Conservation (phyloP, 768 basidiomycete genomes). For the Phallus indusiatus region DNA sequence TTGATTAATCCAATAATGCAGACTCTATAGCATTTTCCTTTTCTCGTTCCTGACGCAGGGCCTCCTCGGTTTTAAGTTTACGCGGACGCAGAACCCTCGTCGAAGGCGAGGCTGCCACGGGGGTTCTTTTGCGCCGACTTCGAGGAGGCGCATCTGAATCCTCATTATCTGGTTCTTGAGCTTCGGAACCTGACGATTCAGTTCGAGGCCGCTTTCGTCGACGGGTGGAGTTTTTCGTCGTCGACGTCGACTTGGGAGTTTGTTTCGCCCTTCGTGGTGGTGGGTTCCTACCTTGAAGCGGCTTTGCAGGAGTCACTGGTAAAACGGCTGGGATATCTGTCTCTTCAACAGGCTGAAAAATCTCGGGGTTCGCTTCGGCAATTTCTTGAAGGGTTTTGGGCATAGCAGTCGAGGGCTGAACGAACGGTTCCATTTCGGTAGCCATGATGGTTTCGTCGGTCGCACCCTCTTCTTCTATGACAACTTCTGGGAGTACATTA, state of each 20-base stretch:
- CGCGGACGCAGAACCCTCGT: constrained; percentile 54
- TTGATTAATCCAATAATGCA: constrained; percentile 33
- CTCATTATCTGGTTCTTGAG: background rate
- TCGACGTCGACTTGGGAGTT: constrained; percentile 8
- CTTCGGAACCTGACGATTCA: background rate
- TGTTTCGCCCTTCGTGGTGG: constrained; percentile 1
- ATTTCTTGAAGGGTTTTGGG: constrained; percentile 61
- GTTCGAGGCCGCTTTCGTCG: constrained; percentile 5
- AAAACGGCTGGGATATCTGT: background rate
- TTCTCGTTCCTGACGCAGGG: constrained; percentile 38
- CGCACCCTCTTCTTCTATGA: constrained; percentile 4
- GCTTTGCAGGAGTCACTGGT: background rate
- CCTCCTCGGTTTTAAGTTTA: constrained; percentile 39
- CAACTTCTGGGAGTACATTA: background rate
- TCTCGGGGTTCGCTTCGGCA: constrained; percentile 33
- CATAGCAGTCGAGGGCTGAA: constrained; percentile 12
- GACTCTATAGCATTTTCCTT: constrained; percentile 40
- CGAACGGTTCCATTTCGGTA: constrained; percentile 11
- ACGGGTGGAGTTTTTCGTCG: background rate
- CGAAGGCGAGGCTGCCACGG: constrained; percentile 18
- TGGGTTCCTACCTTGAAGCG: background rate
- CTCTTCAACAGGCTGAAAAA: constrained; percentile 1
- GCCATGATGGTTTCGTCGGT: constrained; percentile 17
- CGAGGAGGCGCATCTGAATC: background rate
- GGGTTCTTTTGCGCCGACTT: background rate